Base-by-base conservation (phyloP, 1,284 basidiomycete genomes). In the Nidula niveotomentosa region DNA sequence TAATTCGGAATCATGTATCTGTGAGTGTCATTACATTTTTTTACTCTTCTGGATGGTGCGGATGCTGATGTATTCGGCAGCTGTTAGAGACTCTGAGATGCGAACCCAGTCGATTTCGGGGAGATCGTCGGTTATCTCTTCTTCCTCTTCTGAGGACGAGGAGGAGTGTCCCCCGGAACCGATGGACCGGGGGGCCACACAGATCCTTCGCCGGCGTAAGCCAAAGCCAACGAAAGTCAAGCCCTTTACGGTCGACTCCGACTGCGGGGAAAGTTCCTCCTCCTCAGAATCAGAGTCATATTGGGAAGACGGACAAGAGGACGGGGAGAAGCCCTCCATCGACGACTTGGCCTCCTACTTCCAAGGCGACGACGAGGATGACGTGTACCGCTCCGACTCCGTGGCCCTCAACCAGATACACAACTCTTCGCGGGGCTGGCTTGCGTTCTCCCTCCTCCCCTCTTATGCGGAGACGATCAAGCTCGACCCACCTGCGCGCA, bases 381-480 rank as follows among this genome's bases (percentile, higher is more conserved):
- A 17, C 12, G 39, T 5, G 13, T 41, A 13, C 15, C 10, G 13
- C 12, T 41, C 15, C 39, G 12, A 4, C 37, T 15, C 12, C 35
- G 12, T n/a, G 5, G 17, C n/a, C 9, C 17, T 13, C 17, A 43
- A 6, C 17, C 5, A 23, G 3, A 12, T 9, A 45, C 43, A 9
- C 9, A 15, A 18, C 36, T 6, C 36, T 47, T 1, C n/a, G 53
- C 17, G 3, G 36, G 10, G 23, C 17, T 69, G 69, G 59, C 55
- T 70, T 1, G 63, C 68, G 3, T 62, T 71, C 3, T 65, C 66
- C 0, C 53, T 75, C 1, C 66, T 78, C 1, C 76, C 76, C 0
- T 64, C 68, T 34, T 76, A 83, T 51, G 76, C 71, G 1, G 76
- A 77, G 51, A n/a, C n/a, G 15, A 12, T 17, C n/a, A 69, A 71